Percentiles rank a stretch among this genome's conserved stretches.
phyloP scores from a whole-genome alignment of 2,329 filamentous ascomycete genomes.

The Thermoascus crustaceus region DNA sequence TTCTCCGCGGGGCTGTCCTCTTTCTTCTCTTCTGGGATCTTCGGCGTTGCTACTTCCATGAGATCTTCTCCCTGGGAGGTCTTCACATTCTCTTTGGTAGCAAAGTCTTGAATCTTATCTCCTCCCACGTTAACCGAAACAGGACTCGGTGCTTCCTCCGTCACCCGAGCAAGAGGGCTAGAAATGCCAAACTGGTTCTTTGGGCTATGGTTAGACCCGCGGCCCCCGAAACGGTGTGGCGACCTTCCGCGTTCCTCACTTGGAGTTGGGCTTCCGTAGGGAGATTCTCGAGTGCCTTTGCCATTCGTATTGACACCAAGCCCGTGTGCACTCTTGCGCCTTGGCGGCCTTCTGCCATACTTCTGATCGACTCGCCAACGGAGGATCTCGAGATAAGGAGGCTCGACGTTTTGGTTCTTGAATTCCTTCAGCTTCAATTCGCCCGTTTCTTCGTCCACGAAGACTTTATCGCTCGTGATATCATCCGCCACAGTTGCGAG shows the following conservation, averaged over 20 bases:
- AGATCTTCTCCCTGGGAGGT: slow-evolving; percentile 29
- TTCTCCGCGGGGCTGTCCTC: slow-evolving; percentile 8
- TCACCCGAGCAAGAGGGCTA: slow-evolving; percentile 40
- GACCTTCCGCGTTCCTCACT: slow-evolving; percentile 42
- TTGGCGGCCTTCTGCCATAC: slow-evolving; percentile 58
- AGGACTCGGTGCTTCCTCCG: slow-evolving; percentile 36
- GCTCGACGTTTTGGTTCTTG: slow-evolving; percentile 80
- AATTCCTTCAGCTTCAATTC: slow-evolving; percentile 92
- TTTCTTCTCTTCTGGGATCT: slow-evolving; percentile 12
- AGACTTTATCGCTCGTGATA: slow-evolving; percentile 79
- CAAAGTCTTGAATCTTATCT: slow-evolving; percentile 24
- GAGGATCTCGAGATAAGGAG: slow-evolving; percentile 87
- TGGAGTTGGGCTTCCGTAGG: slow-evolving; percentile 41
- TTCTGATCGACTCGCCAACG: slow-evolving; percentile 95
- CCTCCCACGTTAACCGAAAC: slow-evolving; percentile 25
- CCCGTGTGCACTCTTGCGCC: slow-evolving; percentile 40
- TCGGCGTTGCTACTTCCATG: slow-evolving; percentile 32
- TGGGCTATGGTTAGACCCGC: slow-evolving; percentile 36
- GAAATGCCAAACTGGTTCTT: slow-evolving; percentile 36
- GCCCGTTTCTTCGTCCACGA: slow-evolving; percentile 81
- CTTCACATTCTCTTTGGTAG: slow-evolving; percentile 21
- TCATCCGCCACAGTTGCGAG: slow-evolving; percentile 84
- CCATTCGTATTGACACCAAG: slow-evolving; percentile 47
- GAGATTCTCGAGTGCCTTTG: slow-evolving; percentile 44
- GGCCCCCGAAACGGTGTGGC: slow-evolving; percentile 39